Evolutionary conservation across 2,329 filamentous ascomycete genomes (phyloP), one percentile per base, ranked within the genome.

Genomic region (Penicillium sp.): DNA sequence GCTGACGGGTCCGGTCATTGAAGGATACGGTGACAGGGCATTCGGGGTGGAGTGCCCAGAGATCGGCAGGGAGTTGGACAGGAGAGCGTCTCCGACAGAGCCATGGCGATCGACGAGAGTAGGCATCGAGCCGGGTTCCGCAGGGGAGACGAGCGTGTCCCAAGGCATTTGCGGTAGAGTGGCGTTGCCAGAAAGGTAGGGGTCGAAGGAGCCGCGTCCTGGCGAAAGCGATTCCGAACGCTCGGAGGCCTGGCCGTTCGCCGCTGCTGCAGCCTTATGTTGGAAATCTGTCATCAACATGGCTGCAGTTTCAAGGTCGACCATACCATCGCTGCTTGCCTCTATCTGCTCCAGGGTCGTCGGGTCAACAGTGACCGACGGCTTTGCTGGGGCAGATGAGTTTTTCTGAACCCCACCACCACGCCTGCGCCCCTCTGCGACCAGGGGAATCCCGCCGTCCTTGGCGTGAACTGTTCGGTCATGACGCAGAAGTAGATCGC

Each of bases 251-350:
- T 77, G 70, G 72, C 68, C 75, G 58, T 74, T 74, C 63, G 71
- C 70, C 65, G 79, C 77, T 60, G 83, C 85, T 73, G 91, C 92
- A 64, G 85, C 91, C 78, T 96, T 96, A 77, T 96, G 90, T 75
- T 95, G 92, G 68, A 97, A 87, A 75, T 97, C 91, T 68, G 92
- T 93, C 77, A 99, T 95, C 71, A 99, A 83, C 89, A 97, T 96
- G 61, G 93, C 93, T 61, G 93, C 93, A 63, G 92, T 90, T 79
- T 99, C 92, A 66, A 96, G 87, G 70, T 96, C 93, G 67, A 96
- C 91, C 74, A 92, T 87, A 69, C 86, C 87, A 71, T 96, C 92
- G 70, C 85, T 88, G 74, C 85, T 88, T 64, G 87, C 88, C 73
- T 95, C 90, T 66, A 97, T 90, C 72, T 95, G 90, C 74, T 96